These are phyloP conservation scores for Penicillium sp. DNA, from an alignment of 2,329 filamentous ascomycete genomes.

Conservation along the genomic window DNA sequence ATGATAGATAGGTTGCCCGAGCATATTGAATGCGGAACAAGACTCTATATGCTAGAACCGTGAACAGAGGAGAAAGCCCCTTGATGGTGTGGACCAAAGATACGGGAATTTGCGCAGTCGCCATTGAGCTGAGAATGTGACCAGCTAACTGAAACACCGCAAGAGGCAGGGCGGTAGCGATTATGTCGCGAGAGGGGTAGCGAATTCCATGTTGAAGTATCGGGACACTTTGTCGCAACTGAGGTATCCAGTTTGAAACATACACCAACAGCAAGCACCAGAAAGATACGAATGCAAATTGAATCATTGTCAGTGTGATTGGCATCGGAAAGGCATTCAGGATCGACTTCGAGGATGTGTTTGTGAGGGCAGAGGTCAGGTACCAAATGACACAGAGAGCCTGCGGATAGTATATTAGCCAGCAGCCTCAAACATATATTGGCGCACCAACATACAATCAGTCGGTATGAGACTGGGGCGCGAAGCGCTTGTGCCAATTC, in stretches of 20 bases:
- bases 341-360: conserved; percentile 97
- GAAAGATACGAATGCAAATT: conserved; percentile 87
- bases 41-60: conserved; percentile 85
- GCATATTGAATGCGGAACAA: conserved; percentile 88
- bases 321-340: conserved; percentile 86
- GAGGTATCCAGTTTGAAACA: conserved; percentile 68
- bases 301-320: conserved; percentile 83
- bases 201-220: conserved; percentile 81
- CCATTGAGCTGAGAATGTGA: conserved; percentile 88
- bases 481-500: conserved; percentile 88
- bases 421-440: conserved; percentile 54
- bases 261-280: conserved; percentile 80
- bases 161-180: conserved; percentile 82
- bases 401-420: conserved; percentile 60
- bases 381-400: conserved; percentile 88
- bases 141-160: conserved; percentile 90
- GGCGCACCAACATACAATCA: conserved; percentile 64
- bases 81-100: conserved; percentile 98
- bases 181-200: conserved; percentile 72
- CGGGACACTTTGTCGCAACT: conserved; percentile 66
- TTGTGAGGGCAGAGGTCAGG: conserved; percentile 88
- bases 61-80: conserved; percentile 91
- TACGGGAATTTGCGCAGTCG: conserved; percentile 90
- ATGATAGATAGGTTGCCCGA: conserved; percentile 76
- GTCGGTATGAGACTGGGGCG: conserved; percentile 80